These are phyloP conservation scores for Podospora appendiculata DNA, from an alignment of 495 filamentous ascomycete species.

Conservation along the genomic window DNA sequence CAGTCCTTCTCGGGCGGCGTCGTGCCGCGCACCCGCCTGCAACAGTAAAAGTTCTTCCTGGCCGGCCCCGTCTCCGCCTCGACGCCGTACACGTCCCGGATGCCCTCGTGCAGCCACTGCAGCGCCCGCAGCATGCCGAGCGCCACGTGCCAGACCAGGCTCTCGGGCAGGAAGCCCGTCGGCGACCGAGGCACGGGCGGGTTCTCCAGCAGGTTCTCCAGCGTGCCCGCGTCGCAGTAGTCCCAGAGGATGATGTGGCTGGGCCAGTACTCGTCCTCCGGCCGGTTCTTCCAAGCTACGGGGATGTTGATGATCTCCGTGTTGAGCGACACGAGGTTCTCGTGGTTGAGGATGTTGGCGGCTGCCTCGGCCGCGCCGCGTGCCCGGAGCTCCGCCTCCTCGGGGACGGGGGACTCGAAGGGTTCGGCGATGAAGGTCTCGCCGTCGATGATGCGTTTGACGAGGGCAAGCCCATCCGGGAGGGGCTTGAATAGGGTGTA, in stretches of 20 bases:
- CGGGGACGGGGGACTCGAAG: not conserved
- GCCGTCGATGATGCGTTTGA: conserved; percentile 17
- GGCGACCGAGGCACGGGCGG: not conserved
- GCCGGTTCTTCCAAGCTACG: not conserved
- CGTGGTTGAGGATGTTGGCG: conserved; percentile 30
- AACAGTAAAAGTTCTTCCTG: not conserved
- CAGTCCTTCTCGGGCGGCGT: conserved; percentile 25
- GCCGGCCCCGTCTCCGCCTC: not conserved
- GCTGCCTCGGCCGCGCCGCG: conserved; percentile 8
- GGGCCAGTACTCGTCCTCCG: not conserved
- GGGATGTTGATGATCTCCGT: conserved; percentile 10
- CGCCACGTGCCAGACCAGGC: conserved; percentile 37
- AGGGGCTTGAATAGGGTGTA: conserved; percentile 5
- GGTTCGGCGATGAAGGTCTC: conserved; percentile 10
- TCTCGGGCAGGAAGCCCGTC: conserved; percentile 29
- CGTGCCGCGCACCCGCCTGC: not conserved
- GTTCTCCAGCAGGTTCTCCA: conserved; percentile 22
- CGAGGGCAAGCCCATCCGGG: conserved; percentile 5
- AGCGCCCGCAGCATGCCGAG: conserved; percentile 30
- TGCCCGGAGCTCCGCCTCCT: not conserved
- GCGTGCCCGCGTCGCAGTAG: conserved; percentile 30
- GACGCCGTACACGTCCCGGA: conserved; percentile 10
- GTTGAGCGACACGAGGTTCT: conserved; percentile 31
- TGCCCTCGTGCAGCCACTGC: conserved; percentile 36
- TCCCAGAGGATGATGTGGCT: conserved; percentile 24